Conservation (phyloP, 1,284 basidiomycete species). For the Thelephora terrestris region DNA sequence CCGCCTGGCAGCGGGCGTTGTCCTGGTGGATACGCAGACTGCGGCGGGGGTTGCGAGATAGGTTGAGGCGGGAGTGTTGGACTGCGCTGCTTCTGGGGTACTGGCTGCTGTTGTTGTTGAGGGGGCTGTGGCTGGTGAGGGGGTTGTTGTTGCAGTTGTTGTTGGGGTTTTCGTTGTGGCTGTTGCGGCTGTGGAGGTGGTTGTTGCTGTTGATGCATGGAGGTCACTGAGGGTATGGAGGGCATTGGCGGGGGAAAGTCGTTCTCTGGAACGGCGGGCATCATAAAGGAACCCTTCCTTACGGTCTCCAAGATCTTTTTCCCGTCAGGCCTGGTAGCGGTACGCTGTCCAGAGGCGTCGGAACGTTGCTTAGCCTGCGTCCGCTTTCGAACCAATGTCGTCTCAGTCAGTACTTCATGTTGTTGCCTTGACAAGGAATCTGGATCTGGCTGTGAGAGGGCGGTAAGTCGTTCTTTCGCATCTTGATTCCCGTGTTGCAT, state of each 20-base stretch:
- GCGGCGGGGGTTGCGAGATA: neutral
- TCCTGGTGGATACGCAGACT: neutral
- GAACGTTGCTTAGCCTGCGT: constrained; percentile 73
- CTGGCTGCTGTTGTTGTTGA: neutral
- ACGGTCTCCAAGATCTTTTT: constrained; percentile 23
- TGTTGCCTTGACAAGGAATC: constrained; percentile 65
- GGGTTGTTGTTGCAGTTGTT: constrained; percentile 3
- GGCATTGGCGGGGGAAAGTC: neutral
- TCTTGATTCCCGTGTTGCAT: constrained; percentile 75
- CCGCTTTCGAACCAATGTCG: constrained; percentile 72
- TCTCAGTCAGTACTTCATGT: constrained; percentile 72
- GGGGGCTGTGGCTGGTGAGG: neutral
- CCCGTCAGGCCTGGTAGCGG: constrained; percentile 11
- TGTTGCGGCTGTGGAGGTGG: neutral
- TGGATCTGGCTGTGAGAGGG: constrained; percentile 49
- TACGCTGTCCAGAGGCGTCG: constrained; percentile 28
- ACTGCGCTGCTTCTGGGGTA: constrained; percentile 1
- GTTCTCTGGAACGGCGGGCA: neutral
- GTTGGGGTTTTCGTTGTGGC: neutral
- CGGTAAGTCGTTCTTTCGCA: constrained; percentile 65
- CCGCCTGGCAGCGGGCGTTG: constrained; percentile 8
- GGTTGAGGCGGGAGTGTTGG: neutral
- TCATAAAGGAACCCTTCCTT: constrained; percentile 21
- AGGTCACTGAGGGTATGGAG: neutral
- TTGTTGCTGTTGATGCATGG: constrained; percentile 4